Base-by-base conservation (phyloP, 2,329 filamentous ascomycete genomes). In the Claviceps arundinis region DNA sequence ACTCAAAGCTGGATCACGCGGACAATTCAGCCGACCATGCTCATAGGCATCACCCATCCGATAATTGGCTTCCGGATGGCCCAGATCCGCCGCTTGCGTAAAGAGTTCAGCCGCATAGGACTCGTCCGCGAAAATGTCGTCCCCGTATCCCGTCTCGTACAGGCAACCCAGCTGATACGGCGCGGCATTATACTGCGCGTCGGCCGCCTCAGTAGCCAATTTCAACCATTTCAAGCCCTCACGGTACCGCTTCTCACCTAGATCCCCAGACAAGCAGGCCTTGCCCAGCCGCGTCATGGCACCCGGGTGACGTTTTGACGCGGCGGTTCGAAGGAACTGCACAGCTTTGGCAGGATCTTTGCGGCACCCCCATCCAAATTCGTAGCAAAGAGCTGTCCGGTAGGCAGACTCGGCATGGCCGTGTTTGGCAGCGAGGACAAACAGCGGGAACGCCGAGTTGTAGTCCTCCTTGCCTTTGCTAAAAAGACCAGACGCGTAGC, bases 201-300 rank as follows among this genome's bases (percentile, higher is more conserved):
- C 93, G 13, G 93, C 89, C 3, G 87, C 81, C 67, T 98, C 93
- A 0, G 89, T 79, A 3, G 90, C 93, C 52, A 94, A 81, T 71
- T 96, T 97, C 61, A 98, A 73, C 93, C 93, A 98, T 67, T 95
- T 96, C 58, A 97, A 73, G 8, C 91, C 93, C 67, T 98, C 93
- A 50, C 87, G 80, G 63, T 95, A 94, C 54, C 86, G 80, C 65
- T 87, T 89, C 59, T 84, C 81, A 34, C 93, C 93, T 65, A 98
- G 81, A 58, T 97, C 90, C 43, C 89, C 89, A 3, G 83, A 85
- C 51, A 98, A 70, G 68, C 91, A 97, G 6, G 93, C 93, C 64
- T 89, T 86, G 42, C 89, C 91, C 50, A 98, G 79, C 53, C 93
- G 84, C 51, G 89, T 87, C 79, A 96, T 95, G 48, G 93, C 91